Evolutionary conservation across 805 yeast species (phyloP).

Genomic region (Candida boleticola): DNA sequence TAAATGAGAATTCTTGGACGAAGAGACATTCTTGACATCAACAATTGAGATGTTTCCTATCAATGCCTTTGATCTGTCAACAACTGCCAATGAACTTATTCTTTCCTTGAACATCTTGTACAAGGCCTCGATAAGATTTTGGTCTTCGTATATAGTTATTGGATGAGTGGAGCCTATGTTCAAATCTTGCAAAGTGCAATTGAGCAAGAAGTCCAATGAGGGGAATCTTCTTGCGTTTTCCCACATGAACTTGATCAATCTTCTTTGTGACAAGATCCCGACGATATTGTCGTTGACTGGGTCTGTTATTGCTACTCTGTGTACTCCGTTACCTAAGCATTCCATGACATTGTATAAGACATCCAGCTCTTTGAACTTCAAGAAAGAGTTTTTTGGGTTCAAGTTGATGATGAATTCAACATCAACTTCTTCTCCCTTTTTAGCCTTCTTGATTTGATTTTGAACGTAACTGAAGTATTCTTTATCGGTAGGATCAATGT

Average conservation of each 20-base stretch:
- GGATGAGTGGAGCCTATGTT: constrained; percentile 72
- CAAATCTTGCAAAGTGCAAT: constrained; percentile 65
- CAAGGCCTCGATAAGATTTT: constrained; percentile 81
- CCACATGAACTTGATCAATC: constrained; percentile 84
- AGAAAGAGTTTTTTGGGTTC: constrained; percentile 85
- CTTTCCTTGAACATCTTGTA: constrained; percentile 79
- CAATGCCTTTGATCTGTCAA: constrained; percentile 71
- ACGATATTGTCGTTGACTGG: constrained; percentile 50
- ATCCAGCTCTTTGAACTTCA: constrained; percentile 68
- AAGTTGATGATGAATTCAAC: constrained; percentile 83
- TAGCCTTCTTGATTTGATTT: constrained; percentile 57
- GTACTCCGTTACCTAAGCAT: constrained; percentile 92
- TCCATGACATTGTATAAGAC: constrained; percentile 75
- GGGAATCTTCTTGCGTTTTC: constrained; percentile 88
- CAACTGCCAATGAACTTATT: constrained; percentile 89
- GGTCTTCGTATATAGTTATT: constrained; percentile 82
- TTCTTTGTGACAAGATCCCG: constrained; percentile 88
- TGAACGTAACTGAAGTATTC: constrained; percentile 40
- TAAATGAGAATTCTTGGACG: constrained; percentile 81
- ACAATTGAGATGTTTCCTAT: constrained; percentile 93
- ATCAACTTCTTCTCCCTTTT: constrained; percentile 86
- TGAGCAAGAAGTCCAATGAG: constrained; percentile 70
- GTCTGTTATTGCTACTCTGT: constrained; percentile 80
- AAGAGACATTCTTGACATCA: constrained; percentile 85
- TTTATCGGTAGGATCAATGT: constrained; percentile 21